A percentile compares a stretch with the other conserved stretches of the same genome.
Conservation (phyloP, 1,284 basidiomycete genomes). For the Sutorius eximius region DNA sequence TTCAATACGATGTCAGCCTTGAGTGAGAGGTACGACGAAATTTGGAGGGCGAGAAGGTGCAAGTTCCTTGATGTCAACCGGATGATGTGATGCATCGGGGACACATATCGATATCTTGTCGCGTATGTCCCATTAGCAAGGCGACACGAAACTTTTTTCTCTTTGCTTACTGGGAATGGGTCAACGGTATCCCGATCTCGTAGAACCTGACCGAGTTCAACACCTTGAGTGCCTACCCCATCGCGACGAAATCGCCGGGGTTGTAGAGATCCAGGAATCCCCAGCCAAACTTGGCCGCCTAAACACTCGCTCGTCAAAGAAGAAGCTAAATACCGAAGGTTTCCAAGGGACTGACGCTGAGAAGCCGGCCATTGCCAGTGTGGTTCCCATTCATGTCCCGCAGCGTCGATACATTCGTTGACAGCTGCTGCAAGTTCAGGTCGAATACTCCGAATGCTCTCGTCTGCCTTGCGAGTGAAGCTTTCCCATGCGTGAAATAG, state of each 20-base stretch:
- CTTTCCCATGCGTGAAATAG: constrained; percentile 91
- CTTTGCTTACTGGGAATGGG: constrained; percentile 76
- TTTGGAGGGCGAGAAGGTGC: constrained; percentile 90
- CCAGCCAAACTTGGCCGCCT: constrained; percentile 95
- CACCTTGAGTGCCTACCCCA: constrained; percentile 93
- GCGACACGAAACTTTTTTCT: neutral
- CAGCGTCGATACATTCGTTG: constrained; percentile 91
- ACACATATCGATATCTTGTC: constrained; percentile 76
- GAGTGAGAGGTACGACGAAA: constrained; percentile 81
- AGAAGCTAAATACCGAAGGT: neutral
- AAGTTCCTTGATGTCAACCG: constrained; percentile 86
- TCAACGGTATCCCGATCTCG: constrained; percentile 92
- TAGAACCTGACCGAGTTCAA: constrained; percentile 90
- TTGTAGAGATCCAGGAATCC: constrained; percentile 93
- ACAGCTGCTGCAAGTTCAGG: constrained; percentile 87
- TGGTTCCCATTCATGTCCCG: constrained; percentile 89
- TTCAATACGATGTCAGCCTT: constrained; percentile 87
- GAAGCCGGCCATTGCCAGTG: constrained; percentile 84
- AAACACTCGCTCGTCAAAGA: constrained; percentile 4
- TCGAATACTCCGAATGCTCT: constrained; percentile 86
- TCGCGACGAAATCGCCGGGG: constrained; percentile 85
- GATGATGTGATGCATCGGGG: constrained; percentile 76
- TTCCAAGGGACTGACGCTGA: constrained; percentile 58
- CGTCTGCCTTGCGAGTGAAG: constrained; percentile 87
- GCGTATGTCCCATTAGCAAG: neutral